These are phyloP conservation scores for Didymella pinodella DNA, from an alignment of 2,329 filamentous ascomycete genomes.

Conservation along the genomic window DNA sequence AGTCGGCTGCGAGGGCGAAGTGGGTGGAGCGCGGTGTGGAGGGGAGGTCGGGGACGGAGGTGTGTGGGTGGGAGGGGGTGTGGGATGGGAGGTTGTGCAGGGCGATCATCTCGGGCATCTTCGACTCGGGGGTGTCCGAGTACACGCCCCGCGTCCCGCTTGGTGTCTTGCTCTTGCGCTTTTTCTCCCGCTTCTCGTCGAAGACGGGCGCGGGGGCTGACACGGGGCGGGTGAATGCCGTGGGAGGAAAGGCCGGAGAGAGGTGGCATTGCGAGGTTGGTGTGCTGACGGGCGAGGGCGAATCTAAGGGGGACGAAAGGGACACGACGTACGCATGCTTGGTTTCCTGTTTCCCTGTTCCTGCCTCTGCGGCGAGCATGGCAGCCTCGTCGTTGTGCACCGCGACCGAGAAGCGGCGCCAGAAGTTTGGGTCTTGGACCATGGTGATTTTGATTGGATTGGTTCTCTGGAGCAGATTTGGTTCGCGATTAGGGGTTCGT, in stretches of 20 bases:
- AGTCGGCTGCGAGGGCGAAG: conserved; percentile 5
- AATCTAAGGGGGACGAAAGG: conserved; percentile 23
- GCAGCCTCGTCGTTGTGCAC: conserved; percentile 64
- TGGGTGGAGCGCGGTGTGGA: conserved; percentile 11
- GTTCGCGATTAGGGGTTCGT: background rate
- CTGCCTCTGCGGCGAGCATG: conserved; percentile 26
- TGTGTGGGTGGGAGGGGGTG: background rate
- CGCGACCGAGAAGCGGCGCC: conserved; percentile 66
- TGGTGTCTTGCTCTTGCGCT: background rate
- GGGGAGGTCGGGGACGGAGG: background rate
- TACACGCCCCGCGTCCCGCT: conserved; percentile 5
- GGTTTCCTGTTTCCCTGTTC: conserved; percentile 29
- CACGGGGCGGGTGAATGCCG: conserved; percentile 12
- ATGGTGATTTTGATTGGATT: conserved; percentile 50
- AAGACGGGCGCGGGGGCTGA: conserved; percentile 8
- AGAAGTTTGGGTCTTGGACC: conserved; percentile 66
- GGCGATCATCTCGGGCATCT: conserved; percentile 11
- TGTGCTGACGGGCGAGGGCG: conserved; percentile 23
- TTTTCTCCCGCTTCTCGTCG: background rate
- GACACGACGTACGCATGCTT: conserved; percentile 52
- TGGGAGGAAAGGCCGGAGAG: conserved; percentile 19
- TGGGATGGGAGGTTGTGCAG: conserved; percentile 10
- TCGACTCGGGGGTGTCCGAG: background rate
- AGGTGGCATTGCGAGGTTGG: conserved; percentile 33
- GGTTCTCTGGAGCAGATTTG: background rate